Base-by-base conservation (phyloP, 768 basidiomycete genomes). In the Nidula microcarpa region DNA sequence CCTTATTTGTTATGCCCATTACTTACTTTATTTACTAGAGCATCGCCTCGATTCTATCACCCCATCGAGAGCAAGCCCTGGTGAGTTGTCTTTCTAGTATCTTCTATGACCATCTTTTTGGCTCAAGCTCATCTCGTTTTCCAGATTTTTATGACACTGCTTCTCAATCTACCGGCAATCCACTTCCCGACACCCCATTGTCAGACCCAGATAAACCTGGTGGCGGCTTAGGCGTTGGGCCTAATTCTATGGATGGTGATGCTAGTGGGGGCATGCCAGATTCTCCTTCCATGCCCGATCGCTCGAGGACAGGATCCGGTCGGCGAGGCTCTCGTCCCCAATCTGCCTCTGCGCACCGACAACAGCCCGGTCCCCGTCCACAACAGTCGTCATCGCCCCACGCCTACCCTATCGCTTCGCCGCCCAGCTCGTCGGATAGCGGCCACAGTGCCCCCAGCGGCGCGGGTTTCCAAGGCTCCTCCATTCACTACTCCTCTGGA, bases 21-120 rank as follows among this genome's bases (percentile, higher is more conserved):
- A 48, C 60, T 66, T 59, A 65, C 48, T 55, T 63, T 61, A 62
- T 62, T 57, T 57, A 58, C 41, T 65, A 69, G 65, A 63, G 41
- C 48, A 45, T 16, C 35, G 43, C 32, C 49, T 49, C 35, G 50
- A 56, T 33, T 53, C 35, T 48, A 52, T 53, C 41, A 43, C n/a
- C 44, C 14, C 37, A 7, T 51, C 62, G 37, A 39, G 46, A 34
- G 54, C 54, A 49, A 60, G 50, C 44, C 52, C 58, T 56, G 60
- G 67, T 67, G 54, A 41, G 62, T 54, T 52, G 23, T 30, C 35
- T 57, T 65, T 62, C 65, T 58, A 61, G 57, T 43, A 59, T 44
- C 48, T 64, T 66, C 60, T 52, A 64, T 51, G 17, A 4, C 23
- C 23, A 30, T 30, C 23, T 30, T 30, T 18, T 30, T 37, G 32